phyloP scores from a whole-genome alignment of 1,139 yeast species.

The Taphrina populina region DNA sequence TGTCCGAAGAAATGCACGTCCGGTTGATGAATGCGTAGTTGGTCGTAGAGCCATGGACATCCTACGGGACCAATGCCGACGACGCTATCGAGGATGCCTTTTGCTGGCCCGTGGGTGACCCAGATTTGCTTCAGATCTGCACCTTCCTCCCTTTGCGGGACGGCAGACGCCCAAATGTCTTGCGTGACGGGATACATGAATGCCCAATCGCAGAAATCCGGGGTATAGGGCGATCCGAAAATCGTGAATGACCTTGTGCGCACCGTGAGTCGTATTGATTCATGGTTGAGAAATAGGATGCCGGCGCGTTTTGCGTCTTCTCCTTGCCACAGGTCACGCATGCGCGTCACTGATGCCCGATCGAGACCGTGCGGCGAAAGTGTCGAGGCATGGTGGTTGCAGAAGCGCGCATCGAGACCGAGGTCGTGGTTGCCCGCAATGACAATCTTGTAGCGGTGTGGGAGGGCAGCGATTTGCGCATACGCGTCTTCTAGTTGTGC shows the following conservation, averaged over 20 bases:
- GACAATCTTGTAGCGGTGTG: slow-evolving; percentile 21
- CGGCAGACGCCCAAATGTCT: slow-evolving; percentile 17
- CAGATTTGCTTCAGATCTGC: neutral
- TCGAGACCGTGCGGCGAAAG: neutral
- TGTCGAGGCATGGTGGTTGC: slow-evolving; percentile 5
- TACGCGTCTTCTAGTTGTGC: slow-evolving; percentile 2
- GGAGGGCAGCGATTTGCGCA: slow-evolving; percentile 22
- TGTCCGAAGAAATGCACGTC: slow-evolving; percentile 26
- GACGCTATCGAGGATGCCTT: slow-evolving; percentile 18
- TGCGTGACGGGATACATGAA: slow-evolving; percentile 19
- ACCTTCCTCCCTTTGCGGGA: neutral
- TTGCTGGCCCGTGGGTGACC: slow-evolving; percentile 31
- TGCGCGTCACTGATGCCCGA: neutral
- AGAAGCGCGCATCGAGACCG: slow-evolving; percentile 23
- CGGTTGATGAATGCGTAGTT: slow-evolving; percentile 2
- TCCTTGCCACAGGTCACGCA: slow-evolving; percentile 11
- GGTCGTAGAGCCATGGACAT: slow-evolving; percentile 19
- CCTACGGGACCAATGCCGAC: slow-evolving; percentile 18
- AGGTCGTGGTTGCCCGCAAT: slow-evolving; percentile 33
- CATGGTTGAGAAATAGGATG: slow-evolving; percentile 18
- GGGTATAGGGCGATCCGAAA: slow-evolving; percentile 25
- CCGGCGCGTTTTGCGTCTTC: slow-evolving; percentile 16
- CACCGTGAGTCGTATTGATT: neutral
- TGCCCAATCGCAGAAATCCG: slow-evolving; percentile 29
- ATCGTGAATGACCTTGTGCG: neutral